phyloP scores from a whole-genome alignment of 495 filamentous ascomycete species.

The Hypomontagnella submonticulosa region DNA sequence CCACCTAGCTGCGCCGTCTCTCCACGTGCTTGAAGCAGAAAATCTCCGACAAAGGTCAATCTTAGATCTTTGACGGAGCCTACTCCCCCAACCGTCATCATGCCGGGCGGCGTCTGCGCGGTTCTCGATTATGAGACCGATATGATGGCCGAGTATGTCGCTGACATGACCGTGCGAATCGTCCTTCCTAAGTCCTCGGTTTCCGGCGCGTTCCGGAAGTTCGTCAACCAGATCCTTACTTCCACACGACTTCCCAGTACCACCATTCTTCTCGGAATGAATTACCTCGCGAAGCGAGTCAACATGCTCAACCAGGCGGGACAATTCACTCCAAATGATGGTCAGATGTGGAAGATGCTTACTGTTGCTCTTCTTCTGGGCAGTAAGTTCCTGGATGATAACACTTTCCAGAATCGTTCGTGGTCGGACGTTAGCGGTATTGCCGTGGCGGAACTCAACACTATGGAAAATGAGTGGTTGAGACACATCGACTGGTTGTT shows the following conservation, averaged over 20 bases:
- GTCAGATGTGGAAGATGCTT: conserved; percentile 89
- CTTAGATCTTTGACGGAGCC: conserved; percentile 46
- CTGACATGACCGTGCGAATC: conserved; percentile 87
- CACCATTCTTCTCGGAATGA: conserved; percentile 92
- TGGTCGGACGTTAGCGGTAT: conserved; percentile 99
- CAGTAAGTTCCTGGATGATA: conserved; percentile 98
- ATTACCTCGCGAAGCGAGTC: conserved; percentile 87
- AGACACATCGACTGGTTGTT: conserved; percentile 84
- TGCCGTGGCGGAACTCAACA: conserved; percentile 85
- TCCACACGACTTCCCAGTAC: conserved; percentile 95
- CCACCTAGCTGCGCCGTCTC: conserved; percentile 42
- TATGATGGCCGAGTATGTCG: conserved; percentile 96
- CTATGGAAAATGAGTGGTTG: conserved; percentile 92
- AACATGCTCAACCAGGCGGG: conserved; percentile 72
- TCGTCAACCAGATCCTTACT: conserved; percentile 90
- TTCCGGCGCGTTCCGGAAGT: conserved; percentile 88
- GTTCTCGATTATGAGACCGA: conserved; percentile 99
- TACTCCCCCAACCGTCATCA: conserved; percentile 48
- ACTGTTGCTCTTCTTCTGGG: conserved; percentile 89
- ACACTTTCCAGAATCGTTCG: conserved; percentile 98
- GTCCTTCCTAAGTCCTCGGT: conserved; percentile 74
- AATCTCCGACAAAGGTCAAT: conserved; percentile 37
- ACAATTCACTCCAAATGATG: conserved; percentile 68
- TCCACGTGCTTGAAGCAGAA: conserved; percentile 60
- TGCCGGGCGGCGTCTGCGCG: conserved; percentile 89